Conservation (phyloP, 257 asterid genomes). For the Mitragyna speciosa region DNA sequence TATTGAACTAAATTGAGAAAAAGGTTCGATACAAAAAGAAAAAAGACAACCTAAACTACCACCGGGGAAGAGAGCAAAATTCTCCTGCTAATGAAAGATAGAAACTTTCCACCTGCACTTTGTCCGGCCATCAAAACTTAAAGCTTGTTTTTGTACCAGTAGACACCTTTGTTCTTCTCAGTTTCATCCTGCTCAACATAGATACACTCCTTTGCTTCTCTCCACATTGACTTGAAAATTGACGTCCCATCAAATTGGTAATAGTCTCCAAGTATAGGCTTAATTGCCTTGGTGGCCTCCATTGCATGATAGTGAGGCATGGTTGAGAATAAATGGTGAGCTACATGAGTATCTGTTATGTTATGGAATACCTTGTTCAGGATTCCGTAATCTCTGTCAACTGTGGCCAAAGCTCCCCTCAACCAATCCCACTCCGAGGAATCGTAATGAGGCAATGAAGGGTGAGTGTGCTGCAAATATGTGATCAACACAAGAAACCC, state of each 20-base stretch:
- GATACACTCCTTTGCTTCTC: slow-evolving; percentile 75
- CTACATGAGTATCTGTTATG: slow-evolving; percentile 79
- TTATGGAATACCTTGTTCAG: slow-evolving; percentile 74
- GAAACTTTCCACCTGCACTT: slow-evolving; percentile 15
- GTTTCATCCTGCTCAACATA: slow-evolving; percentile 70
- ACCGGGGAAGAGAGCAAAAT: slow-evolving; percentile 4
- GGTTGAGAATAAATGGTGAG: slow-evolving; percentile 78
- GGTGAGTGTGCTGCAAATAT: slow-evolving; percentile 80
- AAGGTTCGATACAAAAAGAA: neutral
- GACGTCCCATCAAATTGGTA: slow-evolving; percentile 76
- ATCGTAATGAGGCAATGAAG: slow-evolving; percentile 73
- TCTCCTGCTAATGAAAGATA: slow-evolving; percentile 4
- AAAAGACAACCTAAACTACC: neutral
- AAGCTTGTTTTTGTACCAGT: slow-evolving; percentile 78
- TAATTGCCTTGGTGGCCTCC: slow-evolving; percentile 85
- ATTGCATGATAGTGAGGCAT: slow-evolving; percentile 86
- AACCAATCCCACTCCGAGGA: slow-evolving; percentile 89
- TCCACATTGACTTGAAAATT: slow-evolving; percentile 56
- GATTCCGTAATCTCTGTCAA: slow-evolving; percentile 71
- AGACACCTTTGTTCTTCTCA: slow-evolving; percentile 59
- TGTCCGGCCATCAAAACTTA: slow-evolving; percentile 24
- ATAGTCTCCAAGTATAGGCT: slow-evolving; percentile 65
- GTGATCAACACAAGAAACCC: slow-evolving; percentile 82
- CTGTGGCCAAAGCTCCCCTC: slow-evolving; percentile 74
- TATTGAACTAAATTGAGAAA: neutral